These are phyloP conservation scores for Penicillium argentinense DNA, from an alignment of 495 filamentous ascomycete genomes.

Conservation along the genomic window DNA sequence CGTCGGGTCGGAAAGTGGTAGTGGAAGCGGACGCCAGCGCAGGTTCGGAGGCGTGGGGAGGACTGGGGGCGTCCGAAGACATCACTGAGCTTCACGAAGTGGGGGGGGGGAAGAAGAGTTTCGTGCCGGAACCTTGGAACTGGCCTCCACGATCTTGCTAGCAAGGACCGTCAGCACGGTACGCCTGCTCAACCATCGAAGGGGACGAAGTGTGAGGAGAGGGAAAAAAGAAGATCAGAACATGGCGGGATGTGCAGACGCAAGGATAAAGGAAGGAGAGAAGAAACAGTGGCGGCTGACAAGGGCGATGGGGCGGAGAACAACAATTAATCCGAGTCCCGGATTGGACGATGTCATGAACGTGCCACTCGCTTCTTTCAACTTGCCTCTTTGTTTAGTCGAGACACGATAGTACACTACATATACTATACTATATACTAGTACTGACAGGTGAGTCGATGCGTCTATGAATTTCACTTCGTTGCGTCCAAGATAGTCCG, in stretches of 20 bases:
- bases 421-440: background rate
- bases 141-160: constrained; percentile 7
- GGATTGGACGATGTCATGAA: constrained; percentile 30
- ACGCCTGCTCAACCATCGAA: constrained; percentile 26
- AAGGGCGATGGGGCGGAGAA: constrained; percentile 41
- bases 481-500: too few relatives aligned
- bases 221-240: constrained; percentile 11
- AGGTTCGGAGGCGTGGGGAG: constrained; percentile 12
- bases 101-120: constrained; percentile 6
- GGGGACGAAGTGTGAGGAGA: constrained; percentile 3
- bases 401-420: background rate
- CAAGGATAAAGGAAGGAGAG: constrained; percentile 27
- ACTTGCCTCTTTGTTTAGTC: background rate
- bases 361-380: too few relatives aligned
- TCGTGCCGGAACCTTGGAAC: constrained; percentile 6
- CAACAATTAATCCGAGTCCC: constrained; percentile 32
- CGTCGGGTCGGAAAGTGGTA: constrained; percentile 7
- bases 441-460: too few relatives aligned
- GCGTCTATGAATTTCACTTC: too few relatives aligned
- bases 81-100: constrained; percentile 15
- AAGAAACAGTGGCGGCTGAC: constrained; percentile 40
- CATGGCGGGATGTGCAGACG: constrained; percentile 10
- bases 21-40: constrained; percentile 14
- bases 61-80: constrained; percentile 18
- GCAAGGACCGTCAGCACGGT: constrained; percentile 26